A percentile compares a stretch with the other conserved stretches of the same genome.
Evolutionary conservation across 345 rosid species (phyloP).

Genomic region (Populus euphratica): DNA sequence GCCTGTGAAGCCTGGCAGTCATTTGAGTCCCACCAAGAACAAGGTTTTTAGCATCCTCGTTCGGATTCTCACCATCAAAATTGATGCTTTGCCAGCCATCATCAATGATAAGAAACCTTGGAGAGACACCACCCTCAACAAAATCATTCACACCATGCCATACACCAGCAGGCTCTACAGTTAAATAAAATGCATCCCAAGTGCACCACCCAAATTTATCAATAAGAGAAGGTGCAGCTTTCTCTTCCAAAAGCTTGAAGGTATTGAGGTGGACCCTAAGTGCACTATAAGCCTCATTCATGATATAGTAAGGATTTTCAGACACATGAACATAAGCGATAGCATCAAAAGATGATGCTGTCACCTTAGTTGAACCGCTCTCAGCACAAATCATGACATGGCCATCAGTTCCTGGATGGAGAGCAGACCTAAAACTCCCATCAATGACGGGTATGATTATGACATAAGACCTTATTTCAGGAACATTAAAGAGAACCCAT

Average conservation of each 20-base stretch:
- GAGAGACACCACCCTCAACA: slow-evolving; percentile 53
- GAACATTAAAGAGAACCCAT: slow-evolving; percentile 64
- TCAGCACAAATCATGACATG: slow-evolving; percentile 59
- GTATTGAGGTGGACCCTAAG: slow-evolving; percentile 72
- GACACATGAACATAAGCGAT: slow-evolving; percentile 74
- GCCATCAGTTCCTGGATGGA: slow-evolving; percentile 56
- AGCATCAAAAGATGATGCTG: slow-evolving; percentile 50
- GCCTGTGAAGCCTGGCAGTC: slow-evolving; percentile 65
- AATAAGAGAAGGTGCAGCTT: slow-evolving; percentile 44
- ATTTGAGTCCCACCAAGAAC: slow-evolving; percentile 88
- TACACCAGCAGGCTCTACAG: slow-evolving; percentile 68
- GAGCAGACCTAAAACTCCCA: slow-evolving; percentile 63
- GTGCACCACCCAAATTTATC: slow-evolving; percentile 97
- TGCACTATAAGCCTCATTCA: slow-evolving; percentile 73
- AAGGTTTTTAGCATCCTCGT: slow-evolving; percentile 50
- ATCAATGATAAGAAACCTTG: slow-evolving; percentile 79
- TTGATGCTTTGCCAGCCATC: slow-evolving; percentile 87
- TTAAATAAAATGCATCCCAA: slow-evolving; percentile 88
- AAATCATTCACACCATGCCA: slow-evolving; percentile 80
- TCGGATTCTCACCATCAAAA: slow-evolving; percentile 43
- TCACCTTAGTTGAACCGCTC: slow-evolving; percentile 57
- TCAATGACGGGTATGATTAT: slow-evolving; percentile 64
- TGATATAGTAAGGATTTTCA: slow-evolving; percentile 64
- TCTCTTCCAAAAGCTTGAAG: slow-evolving; percentile 79
- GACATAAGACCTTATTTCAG: slow-evolving; percentile 53